Conservation (phyloP, 2,329 filamentous ascomycete genomes). For the Aspergillus brunneoviolaceus region DNA sequence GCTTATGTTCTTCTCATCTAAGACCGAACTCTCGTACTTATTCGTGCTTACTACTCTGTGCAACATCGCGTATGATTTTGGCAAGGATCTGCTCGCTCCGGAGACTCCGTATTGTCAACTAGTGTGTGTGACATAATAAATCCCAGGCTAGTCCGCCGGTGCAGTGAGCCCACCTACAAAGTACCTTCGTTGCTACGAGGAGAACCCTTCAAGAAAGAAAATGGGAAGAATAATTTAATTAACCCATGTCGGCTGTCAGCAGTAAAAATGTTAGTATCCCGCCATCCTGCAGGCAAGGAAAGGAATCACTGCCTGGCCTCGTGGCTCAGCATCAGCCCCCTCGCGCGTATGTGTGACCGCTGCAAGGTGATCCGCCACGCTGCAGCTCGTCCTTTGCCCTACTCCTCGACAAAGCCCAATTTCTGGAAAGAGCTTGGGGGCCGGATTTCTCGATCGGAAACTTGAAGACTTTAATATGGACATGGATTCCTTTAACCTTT, state of each 20-base stretch:
- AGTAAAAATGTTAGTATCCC: background rate
- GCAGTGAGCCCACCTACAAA: too few relatives aligned
- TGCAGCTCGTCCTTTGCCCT: slow-evolving; percentile 3
- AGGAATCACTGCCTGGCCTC: background rate
- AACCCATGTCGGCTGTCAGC: background rate
- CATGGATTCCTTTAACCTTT: background rate
- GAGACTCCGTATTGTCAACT: background rate
- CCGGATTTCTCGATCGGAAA: background rate
- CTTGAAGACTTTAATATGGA: background rate
- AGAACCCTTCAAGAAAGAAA: background rate
- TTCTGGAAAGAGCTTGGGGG: slow-evolving; percentile 2
- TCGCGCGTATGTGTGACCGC: slow-evolving; percentile 3
- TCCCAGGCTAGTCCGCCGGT: background rate
- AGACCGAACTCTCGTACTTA: background rate
- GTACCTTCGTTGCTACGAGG: background rate
- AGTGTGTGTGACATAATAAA: background rate
- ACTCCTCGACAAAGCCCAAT: background rate
- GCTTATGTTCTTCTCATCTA: background rate
- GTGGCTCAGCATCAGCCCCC: background rate
- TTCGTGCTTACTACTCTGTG: background rate
- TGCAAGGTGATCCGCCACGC: slow-evolving; percentile 1
- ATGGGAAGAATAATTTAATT: background rate
- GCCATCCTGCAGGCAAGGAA: background rate
- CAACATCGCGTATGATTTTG: background rate
- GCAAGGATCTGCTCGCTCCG: background rate